Percentiles rank a stretch among this genome's conserved stretches.
phyloP scores from a whole-genome alignment of 495 filamentous ascomycete genomes.

The Penicillium lividum region DNA sequence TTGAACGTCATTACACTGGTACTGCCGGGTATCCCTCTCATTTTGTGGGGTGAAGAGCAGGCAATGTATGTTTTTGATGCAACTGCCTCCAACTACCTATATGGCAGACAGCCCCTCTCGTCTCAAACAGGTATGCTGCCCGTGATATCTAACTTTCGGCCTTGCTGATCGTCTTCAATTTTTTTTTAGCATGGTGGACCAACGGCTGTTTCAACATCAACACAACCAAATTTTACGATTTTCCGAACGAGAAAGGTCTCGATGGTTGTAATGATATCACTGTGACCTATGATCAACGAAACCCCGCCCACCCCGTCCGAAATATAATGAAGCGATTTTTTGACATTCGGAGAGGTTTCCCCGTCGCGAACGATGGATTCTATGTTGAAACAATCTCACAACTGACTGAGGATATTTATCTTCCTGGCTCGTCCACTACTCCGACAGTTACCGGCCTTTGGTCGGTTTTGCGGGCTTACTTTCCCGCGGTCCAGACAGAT shows the following conservation, averaged over 20 bases:
- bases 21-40: conserved; percentile 65
- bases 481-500: conserved; percentile 54
- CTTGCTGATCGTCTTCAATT: no score
- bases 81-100: conserved; percentile 69
- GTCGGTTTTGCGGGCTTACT: conserved; percentile 60
- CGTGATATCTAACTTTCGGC: no score
- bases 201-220: conserved; percentile 67
- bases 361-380: conserved; percentile 66
- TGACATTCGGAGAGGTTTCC: conserved; percentile 57
- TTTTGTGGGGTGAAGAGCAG: conserved; percentile 73
- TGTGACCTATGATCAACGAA: conserved; percentile 66
- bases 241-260: conserved; percentile 56
- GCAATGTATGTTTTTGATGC: conserved; percentile 67
- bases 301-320: conserved; percentile 65
- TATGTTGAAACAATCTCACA: conserved; percentile 59
- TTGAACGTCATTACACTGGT: conserved; percentile 64
- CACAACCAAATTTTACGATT: conserved; percentile 57
- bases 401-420: conserved; percentile 51
- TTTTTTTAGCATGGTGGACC: conserved; percentile 57
- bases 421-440: conserved; percentile 55
- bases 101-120: conserved; percentile 67
- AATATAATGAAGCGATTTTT: conserved; percentile 71
- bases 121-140: conserved; percentile 41
- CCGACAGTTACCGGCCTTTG: conserved; percentile 68
- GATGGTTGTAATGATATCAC: conserved; percentile 60